phyloP scores from a whole-genome alignment of 75 land plant genomes.

The Picea sitchensis region DNA sequence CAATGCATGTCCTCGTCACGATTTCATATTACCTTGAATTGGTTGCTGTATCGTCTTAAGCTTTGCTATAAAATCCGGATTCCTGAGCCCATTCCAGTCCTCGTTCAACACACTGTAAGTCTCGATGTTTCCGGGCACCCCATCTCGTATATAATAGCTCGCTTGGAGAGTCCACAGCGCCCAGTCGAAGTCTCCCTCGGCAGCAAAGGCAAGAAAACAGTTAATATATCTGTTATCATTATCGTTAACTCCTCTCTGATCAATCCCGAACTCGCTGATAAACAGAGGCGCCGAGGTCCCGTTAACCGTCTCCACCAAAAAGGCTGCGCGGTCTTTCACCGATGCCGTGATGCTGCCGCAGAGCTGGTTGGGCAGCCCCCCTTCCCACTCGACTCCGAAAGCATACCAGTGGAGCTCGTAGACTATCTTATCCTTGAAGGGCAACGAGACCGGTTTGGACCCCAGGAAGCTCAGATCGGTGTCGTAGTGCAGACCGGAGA shows the following conservation, averaged over 20 bases:
- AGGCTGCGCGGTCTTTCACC: slow-evolving; percentile 3
- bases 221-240: slow-evolving; percentile 27
- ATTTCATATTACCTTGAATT: too few species aligned
- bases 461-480: slow-evolving; percentile 32
- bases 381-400: slow-evolving; percentile 15
- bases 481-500: slow-evolving; percentile 32
- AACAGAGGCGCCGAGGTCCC: slow-evolving; percentile 20
- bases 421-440: slow-evolving; percentile 22
- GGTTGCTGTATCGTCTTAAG: slow-evolving; percentile 13
- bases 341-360: background rate
- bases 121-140: slow-evolving; percentile 24
- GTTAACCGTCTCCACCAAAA: background rate
- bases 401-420: slow-evolving; percentile 49
- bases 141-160: slow-evolving; percentile 39
- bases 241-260: slow-evolving; percentile 22
- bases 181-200: slow-evolving; percentile 49
- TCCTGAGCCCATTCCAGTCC: slow-evolving; percentile 23
- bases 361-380: background rate
- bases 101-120: slow-evolving; percentile 28
- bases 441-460: slow-evolving; percentile 1
- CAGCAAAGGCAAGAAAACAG: slow-evolving; percentile 30
- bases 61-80: slow-evolving; percentile 16
- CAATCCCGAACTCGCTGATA: slow-evolving; percentile 51
- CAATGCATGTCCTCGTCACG: too few species aligned
- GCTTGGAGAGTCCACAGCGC: slow-evolving; percentile 59